Percentiles rank a stretch among this genome's conserved stretches.
Conservation (phyloP, 1,284 basidiomycete species). For the Ceratobasidium theobromae region DNA sequence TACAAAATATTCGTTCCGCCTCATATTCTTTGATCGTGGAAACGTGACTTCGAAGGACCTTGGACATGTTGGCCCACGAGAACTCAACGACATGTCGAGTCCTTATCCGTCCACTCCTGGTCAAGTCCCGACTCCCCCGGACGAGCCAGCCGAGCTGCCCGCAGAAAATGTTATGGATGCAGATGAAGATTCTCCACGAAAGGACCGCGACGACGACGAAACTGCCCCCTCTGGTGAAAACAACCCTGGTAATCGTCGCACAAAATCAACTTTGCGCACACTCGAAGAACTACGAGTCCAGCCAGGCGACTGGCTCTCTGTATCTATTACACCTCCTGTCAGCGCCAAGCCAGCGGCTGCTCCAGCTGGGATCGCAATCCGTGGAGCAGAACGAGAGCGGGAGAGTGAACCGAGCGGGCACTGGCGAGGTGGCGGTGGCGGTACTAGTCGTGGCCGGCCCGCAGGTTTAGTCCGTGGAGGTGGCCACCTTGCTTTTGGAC, state of each 20-base stretch:
- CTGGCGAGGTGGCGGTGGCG: slow-evolving; percentile 33
- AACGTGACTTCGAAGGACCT: slow-evolving; percentile 71
- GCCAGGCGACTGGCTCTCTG: slow-evolving; percentile 72
- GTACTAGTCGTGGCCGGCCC: slow-evolving; percentile 27
- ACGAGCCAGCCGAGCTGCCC: slow-evolving; percentile 47
- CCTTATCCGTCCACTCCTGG: slow-evolving; percentile 46
- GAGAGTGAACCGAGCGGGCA: slow-evolving; percentile 25
- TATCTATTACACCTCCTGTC: slow-evolving; percentile 64
- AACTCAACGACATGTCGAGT: slow-evolving; percentile 72
- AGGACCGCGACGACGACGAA: slow-evolving; percentile 45
- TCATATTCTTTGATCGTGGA: slow-evolving; percentile 74
- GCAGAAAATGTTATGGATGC: slow-evolving; percentile 47
- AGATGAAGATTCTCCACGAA: slow-evolving; percentile 36
- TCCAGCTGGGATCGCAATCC: slow-evolving; percentile 6
- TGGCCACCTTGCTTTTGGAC: slow-evolving; percentile 13
- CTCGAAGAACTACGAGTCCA: slow-evolving; percentile 74
- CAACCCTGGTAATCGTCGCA: background rate
- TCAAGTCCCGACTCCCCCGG: slow-evolving; percentile 12
- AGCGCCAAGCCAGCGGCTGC: slow-evolving; percentile 27
- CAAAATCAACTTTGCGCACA: slow-evolving; percentile 47
- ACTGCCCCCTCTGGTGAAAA: slow-evolving; percentile 53
- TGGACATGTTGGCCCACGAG: slow-evolving; percentile 73
- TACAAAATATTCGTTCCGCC: slow-evolving; percentile 72
- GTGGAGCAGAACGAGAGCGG: slow-evolving; percentile 13
- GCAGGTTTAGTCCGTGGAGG: slow-evolving; percentile 25